Percentiles rank a stretch among this genome's conserved stretches.
These are phyloP conservation scores for Bipolaris cookei DNA, from an alignment of 2,329 filamentous ascomycete genomes.

Conservation along the genomic window DNA sequence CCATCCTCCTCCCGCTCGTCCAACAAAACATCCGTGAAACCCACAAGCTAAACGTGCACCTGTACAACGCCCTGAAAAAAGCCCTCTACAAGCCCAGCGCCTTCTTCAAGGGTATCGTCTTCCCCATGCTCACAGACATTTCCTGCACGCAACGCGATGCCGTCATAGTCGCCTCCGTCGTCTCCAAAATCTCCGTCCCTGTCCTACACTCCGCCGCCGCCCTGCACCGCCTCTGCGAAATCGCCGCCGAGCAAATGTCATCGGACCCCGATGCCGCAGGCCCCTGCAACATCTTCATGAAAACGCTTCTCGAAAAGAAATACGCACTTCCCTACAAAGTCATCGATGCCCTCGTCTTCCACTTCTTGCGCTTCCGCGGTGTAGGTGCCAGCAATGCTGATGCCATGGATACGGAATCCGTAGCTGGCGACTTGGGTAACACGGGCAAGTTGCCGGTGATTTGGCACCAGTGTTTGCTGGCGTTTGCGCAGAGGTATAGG, in stretches of 20 bases:
- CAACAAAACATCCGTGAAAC: constrained; percentile 92
- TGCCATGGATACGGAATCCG: constrained; percentile 54
- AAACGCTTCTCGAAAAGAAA: constrained; percentile 91
- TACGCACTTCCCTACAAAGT: constrained; percentile 96
- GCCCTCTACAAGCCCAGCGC: constrained; percentile 90
- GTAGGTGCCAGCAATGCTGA: constrained; percentile 67
- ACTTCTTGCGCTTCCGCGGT: constrained; percentile 88
- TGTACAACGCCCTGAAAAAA: constrained; percentile 94
- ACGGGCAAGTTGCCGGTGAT: constrained; percentile 79
- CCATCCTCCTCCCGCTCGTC: constrained; percentile 86
- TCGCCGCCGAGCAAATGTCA: constrained; percentile 87
- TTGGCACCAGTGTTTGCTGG: constrained; percentile 92
- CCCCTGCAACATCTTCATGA: constrained; percentile 94
- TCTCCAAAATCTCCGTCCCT: constrained; percentile 83
- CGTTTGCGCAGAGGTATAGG: constrained; percentile 92
- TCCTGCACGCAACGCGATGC: constrained; percentile 94
- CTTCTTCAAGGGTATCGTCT: constrained; percentile 96
- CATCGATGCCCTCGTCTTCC: constrained; percentile 92
- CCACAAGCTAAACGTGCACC: constrained; percentile 92
- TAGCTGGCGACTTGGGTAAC: constrained; percentile 53
- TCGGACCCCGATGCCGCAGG: constrained; percentile 85
- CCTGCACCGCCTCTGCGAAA: constrained; percentile 89
- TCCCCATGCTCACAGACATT: constrained; percentile 82
- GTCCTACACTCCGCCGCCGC: constrained; percentile 92
- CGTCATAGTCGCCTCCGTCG: constrained; percentile 85